Conservation (phyloP, 164 flowering plant genomes). For the Nymphaea thermarum region DNA sequence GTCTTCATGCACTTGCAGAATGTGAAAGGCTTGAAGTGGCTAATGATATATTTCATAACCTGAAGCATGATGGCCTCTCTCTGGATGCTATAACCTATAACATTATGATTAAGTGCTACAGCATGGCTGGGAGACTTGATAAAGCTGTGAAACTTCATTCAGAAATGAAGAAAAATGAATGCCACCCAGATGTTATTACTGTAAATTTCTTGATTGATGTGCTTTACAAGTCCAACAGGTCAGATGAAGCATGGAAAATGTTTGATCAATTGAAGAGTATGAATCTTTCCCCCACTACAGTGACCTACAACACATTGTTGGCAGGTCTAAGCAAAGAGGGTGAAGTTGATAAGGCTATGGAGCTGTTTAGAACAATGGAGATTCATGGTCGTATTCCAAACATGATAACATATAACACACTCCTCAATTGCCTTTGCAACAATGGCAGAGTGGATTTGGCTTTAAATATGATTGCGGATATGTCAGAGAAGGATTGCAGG, state of each 20-base stretch:
- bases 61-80: conserved; percentile 43
- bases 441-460: conserved; percentile 57
- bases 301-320: conserved; percentile 79
- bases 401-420: conserved; percentile 23
- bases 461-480: conserved; percentile 38
- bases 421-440: conserved; percentile 28
- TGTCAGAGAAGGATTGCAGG: conserved; percentile 37
- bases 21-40: conserved; percentile 55
- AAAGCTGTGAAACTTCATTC: conserved; percentile 52
- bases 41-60: conserved; percentile 38
- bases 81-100: conserved; percentile 89
- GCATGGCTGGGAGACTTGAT: conserved; percentile 62
- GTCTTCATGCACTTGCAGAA: conserved; percentile 66
- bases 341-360: conserved; percentile 34
- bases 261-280: conserved; percentile 51
- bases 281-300: conserved; percentile 67
- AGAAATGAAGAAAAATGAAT: conserved; percentile 49
- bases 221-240: conserved; percentile 67
- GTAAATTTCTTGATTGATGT: conserved; percentile 68
- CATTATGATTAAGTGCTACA: conserved; percentile 91
- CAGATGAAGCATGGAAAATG: conserved; percentile 77
- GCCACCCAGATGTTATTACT: conserved; percentile 51
- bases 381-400: conserved; percentile 17
- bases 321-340: conserved; percentile 74
- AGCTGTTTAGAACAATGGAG: conserved; percentile 30